A percentile compares a stretch with the other conserved stretches of the same genome.
Evolutionary conservation across 805 yeast species (phyloP).

Genomic region (Wickerhamiella sergipiensis): DNA sequence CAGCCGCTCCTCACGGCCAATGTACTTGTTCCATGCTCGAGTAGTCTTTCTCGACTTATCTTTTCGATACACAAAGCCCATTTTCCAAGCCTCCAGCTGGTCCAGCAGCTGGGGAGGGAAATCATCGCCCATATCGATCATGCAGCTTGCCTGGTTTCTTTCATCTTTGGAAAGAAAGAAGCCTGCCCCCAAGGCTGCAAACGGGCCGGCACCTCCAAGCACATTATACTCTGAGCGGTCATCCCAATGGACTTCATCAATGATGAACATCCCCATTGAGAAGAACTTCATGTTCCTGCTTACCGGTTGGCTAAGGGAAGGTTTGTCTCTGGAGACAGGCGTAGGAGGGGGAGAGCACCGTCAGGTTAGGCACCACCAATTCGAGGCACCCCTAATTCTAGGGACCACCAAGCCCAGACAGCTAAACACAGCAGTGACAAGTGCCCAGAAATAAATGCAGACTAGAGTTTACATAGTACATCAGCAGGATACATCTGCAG

Average conservation of each 20-base stretch:
- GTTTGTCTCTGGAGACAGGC: too few species aligned
- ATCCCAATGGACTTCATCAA: slow-evolving; percentile 67
- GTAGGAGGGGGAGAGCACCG: too few species aligned
- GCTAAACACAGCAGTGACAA: too few species aligned
- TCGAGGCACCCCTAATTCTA: too few species aligned
- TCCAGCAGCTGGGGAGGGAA: slow-evolving; percentile 40
- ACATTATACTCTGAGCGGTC: slow-evolving; percentile 31
- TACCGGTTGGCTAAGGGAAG: too few species aligned
- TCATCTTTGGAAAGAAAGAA: slow-evolving; percentile 29
- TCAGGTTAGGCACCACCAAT: too few species aligned
- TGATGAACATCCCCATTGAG: slow-evolving; percentile 78
- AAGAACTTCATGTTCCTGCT: slow-evolving; percentile 30
- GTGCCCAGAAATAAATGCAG: too few species aligned
- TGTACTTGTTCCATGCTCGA: slow-evolving; percentile 68
- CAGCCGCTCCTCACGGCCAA: slow-evolving; percentile 41
- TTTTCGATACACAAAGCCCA: slow-evolving; percentile 44
- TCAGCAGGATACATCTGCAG: too few species aligned
- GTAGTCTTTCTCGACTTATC: slow-evolving; percentile 50
- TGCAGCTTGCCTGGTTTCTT: slow-evolving; percentile 39
- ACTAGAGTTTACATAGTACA: too few species aligned
- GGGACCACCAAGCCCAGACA: too few species aligned
- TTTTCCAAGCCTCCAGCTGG: slow-evolving; percentile 44
- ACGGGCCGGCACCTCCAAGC: slow-evolving; percentile 87
- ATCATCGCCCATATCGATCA: slow-evolving; percentile 70
- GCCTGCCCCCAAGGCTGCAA: slow-evolving; percentile 62